Evolutionary conservation across 805 yeast genomes (phyloP).

Genomic region (Wickerhamiella nectarea): DNA sequence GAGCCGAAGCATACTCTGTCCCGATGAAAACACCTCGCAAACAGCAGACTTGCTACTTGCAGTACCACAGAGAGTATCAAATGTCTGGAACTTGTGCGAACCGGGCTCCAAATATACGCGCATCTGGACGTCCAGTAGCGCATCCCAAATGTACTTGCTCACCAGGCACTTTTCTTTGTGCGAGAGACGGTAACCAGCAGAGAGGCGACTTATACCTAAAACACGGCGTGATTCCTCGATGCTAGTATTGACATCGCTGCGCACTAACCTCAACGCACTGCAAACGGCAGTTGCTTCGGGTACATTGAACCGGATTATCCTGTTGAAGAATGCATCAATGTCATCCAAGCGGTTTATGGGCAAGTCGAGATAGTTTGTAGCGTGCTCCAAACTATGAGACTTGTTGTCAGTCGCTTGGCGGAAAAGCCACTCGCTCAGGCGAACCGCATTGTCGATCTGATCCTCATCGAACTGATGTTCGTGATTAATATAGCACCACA

Average conservation of each 20-base stretch:
- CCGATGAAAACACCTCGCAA: constrained; percentile 5
- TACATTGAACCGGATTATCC: neutral
- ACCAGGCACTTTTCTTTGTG: neutral
- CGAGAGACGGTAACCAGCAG: neutral
- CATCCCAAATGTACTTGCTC: constrained; percentile 10
- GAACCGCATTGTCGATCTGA: constrained; percentile 10
- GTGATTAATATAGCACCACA: constrained; percentile 11
- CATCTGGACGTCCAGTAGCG: constrained; percentile 2
- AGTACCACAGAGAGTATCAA: neutral
- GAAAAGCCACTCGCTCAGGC: constrained; percentile 15
- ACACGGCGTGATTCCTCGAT: constrained; percentile 2
- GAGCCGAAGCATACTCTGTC: constrained; percentile 4
- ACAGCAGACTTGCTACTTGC: constrained; percentile 7
- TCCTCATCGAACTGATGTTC: constrained; percentile 12
- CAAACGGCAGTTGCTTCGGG: neutral
- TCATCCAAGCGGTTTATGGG: constrained; percentile 15
- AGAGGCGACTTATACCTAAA: constrained; percentile 1
- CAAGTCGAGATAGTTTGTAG: constrained; percentile 15
- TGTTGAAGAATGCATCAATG: constrained; percentile 12
- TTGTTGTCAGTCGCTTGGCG: constrained; percentile 6
- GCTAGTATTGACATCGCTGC: neutral
- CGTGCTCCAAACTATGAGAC: constrained; percentile 13
- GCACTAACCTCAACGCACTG: neutral
- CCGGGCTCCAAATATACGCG: constrained; percentile 11
- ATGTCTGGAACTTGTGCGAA: neutral